Conservation (phyloP, 2,329 filamentous ascomycete species). For the Rosellinia necatrix region DNA sequence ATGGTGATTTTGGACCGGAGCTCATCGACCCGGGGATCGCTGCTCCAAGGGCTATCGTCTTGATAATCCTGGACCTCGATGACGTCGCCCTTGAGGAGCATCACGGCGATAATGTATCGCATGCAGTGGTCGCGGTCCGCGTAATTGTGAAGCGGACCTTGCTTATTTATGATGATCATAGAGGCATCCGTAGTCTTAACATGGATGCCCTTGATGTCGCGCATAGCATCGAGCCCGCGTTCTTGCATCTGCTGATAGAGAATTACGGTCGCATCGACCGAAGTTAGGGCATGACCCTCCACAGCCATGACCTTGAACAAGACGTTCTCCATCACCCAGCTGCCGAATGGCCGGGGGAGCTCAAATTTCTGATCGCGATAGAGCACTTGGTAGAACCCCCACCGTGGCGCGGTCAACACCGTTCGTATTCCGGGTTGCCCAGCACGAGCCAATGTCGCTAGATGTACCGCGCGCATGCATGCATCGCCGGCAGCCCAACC, state of each 20-base stretch:
- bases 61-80: slow-evolving; percentile 24
- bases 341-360: slow-evolving; percentile 30
- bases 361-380: slow-evolving; percentile 26
- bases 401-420: slow-evolving; percentile 40
- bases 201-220: slow-evolving; percentile 26
- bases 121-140: slow-evolving; percentile 34
- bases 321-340: slow-evolving; percentile 36
- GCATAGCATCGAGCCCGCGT: slow-evolving; percentile 13
- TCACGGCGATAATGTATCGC: slow-evolving; percentile 30
- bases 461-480: slow-evolving; percentile 46
- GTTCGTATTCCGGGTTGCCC: slow-evolving; percentile 33
- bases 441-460: slow-evolving; percentile 38
- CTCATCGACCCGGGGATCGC: slow-evolving; percentile 22
- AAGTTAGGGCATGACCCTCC: slow-evolving; percentile 28
- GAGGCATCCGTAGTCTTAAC: slow-evolving; percentile 24
- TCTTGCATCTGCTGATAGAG: slow-evolving; percentile 20
- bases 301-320: slow-evolving; percentile 30
- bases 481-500: slow-evolving; percentile 50
- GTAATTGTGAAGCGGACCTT: slow-evolving; percentile 28
- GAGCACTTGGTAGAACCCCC: slow-evolving; percentile 43
- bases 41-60: slow-evolving; percentile 27
- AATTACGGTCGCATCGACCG: slow-evolving; percentile 25
- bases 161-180: slow-evolving; percentile 32
- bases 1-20: slow-evolving; percentile 26
- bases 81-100: slow-evolving; percentile 25